Base-by-base conservation (phyloP, 1,139 yeast genomes). In the Nadsonia starkeyi-henricii region DNA sequence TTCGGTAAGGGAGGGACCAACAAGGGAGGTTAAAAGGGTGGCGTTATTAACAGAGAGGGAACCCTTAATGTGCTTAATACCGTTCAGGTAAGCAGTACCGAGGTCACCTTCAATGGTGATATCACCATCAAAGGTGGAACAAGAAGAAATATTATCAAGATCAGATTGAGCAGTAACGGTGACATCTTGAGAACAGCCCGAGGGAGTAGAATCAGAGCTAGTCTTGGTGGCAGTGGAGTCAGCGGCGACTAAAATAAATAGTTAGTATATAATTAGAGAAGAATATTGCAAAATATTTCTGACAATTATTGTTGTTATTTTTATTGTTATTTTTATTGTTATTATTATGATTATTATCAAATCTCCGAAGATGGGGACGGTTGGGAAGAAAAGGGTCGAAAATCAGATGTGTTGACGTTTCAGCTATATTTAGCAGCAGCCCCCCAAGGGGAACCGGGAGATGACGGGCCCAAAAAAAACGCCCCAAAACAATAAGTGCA, bases 111-210 rank as follows among this genome's bases (percentile, higher is more conserved):
- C 63, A 63, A 91, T 73, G 67, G 73, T 68, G 61, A 91, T 70
- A 65, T 81, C 81, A 72, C 96, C 97, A 55, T 76, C 76, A 57
- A 89, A 76, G 55, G 89, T 83, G 45, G 77, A 68, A 79, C 98
- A 91, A 45, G 79, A 73, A 51, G 85, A 69, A 54, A 84, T 75
- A 44, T 69, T 64, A 60, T 85, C 93, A 63, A 91, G 78, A 58
- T 86, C 89, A 41, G 83, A 62, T 66, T 89, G 86, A 47, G 80
- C 78, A 52, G 91, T 78, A 45, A 59, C 68, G 47, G 59, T 58
- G 43, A 62, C 42, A 45, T 52, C 50, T 19, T 50, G 48, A 53
- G 55, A 45, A 58, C 61, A 54, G 45, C 53, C 51, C 53, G 52
- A 61, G 52, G 52, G 48, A 45, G 45, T 44, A 36, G 33, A 45